These are phyloP conservation scores for Elsinoe perseae DNA, from an alignment of 2,329 filamentous ascomycete genomes.

Conservation along the genomic window DNA sequence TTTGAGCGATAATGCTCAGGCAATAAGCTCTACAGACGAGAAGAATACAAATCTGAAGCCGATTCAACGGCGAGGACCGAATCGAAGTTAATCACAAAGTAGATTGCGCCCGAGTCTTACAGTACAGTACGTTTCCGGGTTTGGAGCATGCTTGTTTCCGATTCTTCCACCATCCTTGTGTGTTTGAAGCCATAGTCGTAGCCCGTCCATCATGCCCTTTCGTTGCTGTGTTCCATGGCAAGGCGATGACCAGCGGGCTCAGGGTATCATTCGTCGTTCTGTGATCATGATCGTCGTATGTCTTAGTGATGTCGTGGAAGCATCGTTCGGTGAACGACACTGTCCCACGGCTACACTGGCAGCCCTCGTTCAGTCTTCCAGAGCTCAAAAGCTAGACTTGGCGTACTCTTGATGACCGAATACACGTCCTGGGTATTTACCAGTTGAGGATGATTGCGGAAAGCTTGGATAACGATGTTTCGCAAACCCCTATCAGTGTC, in stretches of 20 bases:
- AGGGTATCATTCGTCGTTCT: conserved; percentile 3
- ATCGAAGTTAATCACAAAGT: neutral
- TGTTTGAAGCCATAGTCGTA: neutral
- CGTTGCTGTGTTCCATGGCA: conserved; percentile 3
- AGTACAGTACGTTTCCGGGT: neutral
- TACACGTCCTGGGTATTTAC: conserved; percentile 41
- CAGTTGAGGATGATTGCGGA: conserved; percentile 40
- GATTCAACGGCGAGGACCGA: neutral
- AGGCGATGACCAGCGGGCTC: neutral
- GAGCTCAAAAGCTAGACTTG: conserved; percentile 41
- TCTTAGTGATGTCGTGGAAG: neutral
- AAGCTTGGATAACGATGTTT: conserved; percentile 41
- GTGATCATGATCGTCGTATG: conserved; percentile 1
- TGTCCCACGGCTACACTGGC: conserved; percentile 26
- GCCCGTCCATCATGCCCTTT: neutral
- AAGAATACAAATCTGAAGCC: neutral
- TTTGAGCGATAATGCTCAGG: neutral
- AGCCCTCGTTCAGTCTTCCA: conserved; percentile 42
- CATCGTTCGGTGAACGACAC: neutral
- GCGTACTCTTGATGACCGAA: conserved; percentile 37
- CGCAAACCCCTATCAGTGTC: conserved; percentile 43
- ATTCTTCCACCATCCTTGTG: neutral
- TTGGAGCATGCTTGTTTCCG: neutral
- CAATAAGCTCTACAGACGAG: neutral
- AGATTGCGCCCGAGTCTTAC: neutral